Evolutionary conservation across 768 basidiomycete species (phyloP), one percentile per base, ranked within the genome.

Genomic region (Podaxis pistillaris): DNA sequence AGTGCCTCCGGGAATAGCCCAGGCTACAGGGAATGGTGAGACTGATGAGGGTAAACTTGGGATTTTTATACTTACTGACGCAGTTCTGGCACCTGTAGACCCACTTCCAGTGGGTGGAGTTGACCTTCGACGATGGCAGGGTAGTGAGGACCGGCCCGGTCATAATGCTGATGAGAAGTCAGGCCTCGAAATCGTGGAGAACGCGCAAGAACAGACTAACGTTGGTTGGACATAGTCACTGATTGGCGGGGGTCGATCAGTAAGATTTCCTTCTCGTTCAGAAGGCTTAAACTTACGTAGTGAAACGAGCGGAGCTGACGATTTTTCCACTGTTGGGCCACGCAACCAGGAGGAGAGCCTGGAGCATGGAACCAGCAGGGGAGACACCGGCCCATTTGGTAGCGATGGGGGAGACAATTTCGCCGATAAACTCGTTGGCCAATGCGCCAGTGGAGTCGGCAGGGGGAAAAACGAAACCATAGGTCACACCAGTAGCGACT

Each of bases 11-110:
- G 77, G 73, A 24, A 71, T 73, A 67, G 80, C 74, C 69, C 78
- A 84, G 72, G 74, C 68, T 74, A 49, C 9, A 30, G 51, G 38
- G 60, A 44, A 30, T 30, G 2, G 22, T 52, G 33, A 62, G 47
- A 38, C 41, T 4, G 47, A 28, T 9, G 19, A 55, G 13, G 13
- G 15, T 28, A 33, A 11, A 19, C 19, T 57, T 4, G n/a, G 24
- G 9, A 33, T 15, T 13, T 38, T 12, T n/a, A 5, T 24, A 78
- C 80, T 63, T 70, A 86, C 85, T 73, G 49, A 85, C 82, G 75
- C 87, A 88, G 71, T 86, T 83, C 67, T 86, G 83, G 79, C 87
- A 88, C 17, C 85, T 78, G 74, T 81, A 88, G 3, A 87, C 84
- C 81, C 84, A 87, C 64, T 86, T 86, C 85, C 86, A 87, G 65